Base-by-base conservation (phyloP, 169 alveolate species). In the Plasmodium billcollinsi region DNA sequence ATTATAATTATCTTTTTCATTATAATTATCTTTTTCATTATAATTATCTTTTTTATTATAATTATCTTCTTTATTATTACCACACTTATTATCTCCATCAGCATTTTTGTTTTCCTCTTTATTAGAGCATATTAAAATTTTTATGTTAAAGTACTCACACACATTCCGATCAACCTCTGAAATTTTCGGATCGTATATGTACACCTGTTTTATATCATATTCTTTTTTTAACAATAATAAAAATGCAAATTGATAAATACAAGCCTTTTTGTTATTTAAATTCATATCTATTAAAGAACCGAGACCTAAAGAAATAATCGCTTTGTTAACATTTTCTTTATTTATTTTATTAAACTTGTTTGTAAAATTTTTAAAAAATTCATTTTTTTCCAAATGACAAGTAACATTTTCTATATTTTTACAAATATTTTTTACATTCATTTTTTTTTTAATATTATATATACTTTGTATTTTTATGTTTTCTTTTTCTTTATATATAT, bases 101-200 rank as follows among this genome's bases (percentile, higher is more conserved):
- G 5, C 33, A 14, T 29, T 59, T 21, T 18, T 24, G 24, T 49
- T 20, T 33, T 56, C 62, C 0, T 14, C 65, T 45, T 12, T 33
- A 1, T 20, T n/a, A 52, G 14, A 18, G 29, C 24, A 47, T 8
- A 67, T 20, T 14, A 80, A 45, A 20, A 80, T 74, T 24, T 50
- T 21, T 7, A 80, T 24, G 45, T 69, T 20, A 12, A 56, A 43
- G 7, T 43, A 43, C 1, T 20, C 21, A n/a, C 50, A 80, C 14
- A 80, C 85, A 20, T 12, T 6, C 29, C 6, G 8, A 58, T 80
- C 90, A n/a, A 70, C 49, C 3, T 47, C 50, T 1, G 73, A 61
- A 67, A 69, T 67, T 69, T 80, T 80, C 12, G 90, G 90, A 47
- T 80, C 90, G 56, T 80, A 80, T 9, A 80, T 39, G 15, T 54